Conservation (phyloP, 2,329 filamentous ascomycete species). For the Pseudopyricularia javanii region DNA sequence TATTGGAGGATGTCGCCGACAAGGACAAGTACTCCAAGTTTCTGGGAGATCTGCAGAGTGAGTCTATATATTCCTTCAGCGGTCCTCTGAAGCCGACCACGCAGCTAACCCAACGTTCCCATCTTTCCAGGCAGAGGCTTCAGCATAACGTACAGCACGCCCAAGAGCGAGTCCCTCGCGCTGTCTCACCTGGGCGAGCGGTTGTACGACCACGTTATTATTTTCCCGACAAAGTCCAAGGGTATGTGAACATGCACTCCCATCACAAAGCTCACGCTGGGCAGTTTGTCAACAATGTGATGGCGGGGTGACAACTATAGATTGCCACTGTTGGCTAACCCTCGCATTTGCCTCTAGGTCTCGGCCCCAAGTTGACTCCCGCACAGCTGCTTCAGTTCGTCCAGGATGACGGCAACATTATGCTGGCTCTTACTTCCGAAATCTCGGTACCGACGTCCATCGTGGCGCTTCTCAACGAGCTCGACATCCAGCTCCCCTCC, state of each 20-base stretch:
- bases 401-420: conserved; percentile 80
- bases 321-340: not conserved
- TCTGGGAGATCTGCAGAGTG: conserved; percentile 57
- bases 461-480: conserved; percentile 68
- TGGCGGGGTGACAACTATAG: not conserved
- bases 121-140: conserved; percentile 61
- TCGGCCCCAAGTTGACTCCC: conserved; percentile 79
- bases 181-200: conserved; percentile 81
- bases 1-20: conserved; percentile 72
- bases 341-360: conserved; percentile 35
- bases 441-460: conserved; percentile 59
- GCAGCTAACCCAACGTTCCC: not conserved
- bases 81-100: conserved; percentile 8
- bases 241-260: conserved; percentile 32
- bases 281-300: not conserved
- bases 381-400: conserved; percentile 81
- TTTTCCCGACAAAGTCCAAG: conserved; percentile 85
- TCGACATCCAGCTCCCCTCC: conserved; percentile 77
- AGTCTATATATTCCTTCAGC: conserved; percentile 16
- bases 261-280: not conserved
- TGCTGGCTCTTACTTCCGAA: conserved; percentile 69
- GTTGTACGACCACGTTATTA: conserved; percentile 79
- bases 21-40: conserved; percentile 77
- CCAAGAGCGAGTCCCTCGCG: conserved; percentile 64
- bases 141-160: conserved; percentile 67